Percentiles rank a stretch among this genome's conserved stretches.
These are phyloP conservation scores for Didymella sp. DNA, from an alignment of 2,329 filamentous ascomycete species.

Conservation along the genomic window DNA sequence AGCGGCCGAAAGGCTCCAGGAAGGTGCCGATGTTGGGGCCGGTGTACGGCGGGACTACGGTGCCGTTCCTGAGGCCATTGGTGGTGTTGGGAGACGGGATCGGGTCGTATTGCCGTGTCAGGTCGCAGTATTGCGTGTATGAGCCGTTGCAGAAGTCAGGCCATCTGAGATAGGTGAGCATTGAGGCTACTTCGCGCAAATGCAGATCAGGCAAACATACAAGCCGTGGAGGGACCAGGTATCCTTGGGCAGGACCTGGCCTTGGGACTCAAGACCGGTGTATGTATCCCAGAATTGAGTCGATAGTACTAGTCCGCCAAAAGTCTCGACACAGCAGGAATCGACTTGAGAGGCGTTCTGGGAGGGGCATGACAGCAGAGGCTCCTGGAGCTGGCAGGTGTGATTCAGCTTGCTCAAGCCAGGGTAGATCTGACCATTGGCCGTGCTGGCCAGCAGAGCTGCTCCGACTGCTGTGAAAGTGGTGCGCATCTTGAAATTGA, in stretches of 20 bases:
- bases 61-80: constrained; percentile 61
- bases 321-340: constrained; percentile 71
- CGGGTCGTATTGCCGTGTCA: constrained; percentile 70
- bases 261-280: constrained; percentile 64
- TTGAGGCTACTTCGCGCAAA: not conserved
- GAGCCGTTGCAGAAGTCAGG: constrained; percentile 48
- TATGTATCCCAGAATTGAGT: constrained; percentile 72
- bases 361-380: constrained; percentile 44
- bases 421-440: constrained; percentile 53
- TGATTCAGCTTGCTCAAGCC: constrained; percentile 62
- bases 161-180: constrained; percentile 6
- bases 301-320: constrained; percentile 65
- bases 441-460: constrained; percentile 29
- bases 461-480: constrained; percentile 24
- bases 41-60: constrained; percentile 63
- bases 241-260: constrained; percentile 64
- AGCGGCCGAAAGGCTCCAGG: constrained; percentile 63
- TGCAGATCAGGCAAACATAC: not conserved
- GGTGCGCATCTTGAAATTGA: constrained; percentile 31
- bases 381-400: constrained; percentile 58
- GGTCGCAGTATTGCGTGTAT: constrained; percentile 72
- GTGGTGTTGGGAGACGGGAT: constrained; percentile 68
- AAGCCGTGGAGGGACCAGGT: constrained; percentile 66
- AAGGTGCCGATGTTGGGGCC: constrained; percentile 66
- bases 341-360: constrained; percentile 55